These are phyloP conservation scores for Schwanniomyces etchellsii DNA, from an alignment of 1,139 yeast genomes.

Conservation along the genomic window DNA sequence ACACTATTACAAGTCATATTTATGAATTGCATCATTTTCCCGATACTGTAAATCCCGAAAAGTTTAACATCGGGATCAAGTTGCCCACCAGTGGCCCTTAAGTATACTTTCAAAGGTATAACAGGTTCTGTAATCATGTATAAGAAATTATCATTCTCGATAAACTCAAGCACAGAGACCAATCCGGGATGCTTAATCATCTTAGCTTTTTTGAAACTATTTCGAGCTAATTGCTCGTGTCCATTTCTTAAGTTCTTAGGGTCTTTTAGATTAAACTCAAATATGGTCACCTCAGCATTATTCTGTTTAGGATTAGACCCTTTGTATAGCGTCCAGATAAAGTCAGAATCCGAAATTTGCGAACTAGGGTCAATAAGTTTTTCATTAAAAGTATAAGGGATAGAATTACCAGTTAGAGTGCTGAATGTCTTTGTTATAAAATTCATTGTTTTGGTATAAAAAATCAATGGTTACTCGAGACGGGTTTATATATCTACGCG, in stretches of 20 bases:
- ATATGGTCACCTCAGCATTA: slow-evolving; percentile 45
- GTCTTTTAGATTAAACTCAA: slow-evolving; percentile 52
- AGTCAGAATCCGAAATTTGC: slow-evolving; percentile 15
- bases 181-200: slow-evolving; percentile 76
- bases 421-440: slow-evolving; percentile 54
- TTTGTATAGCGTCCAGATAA: slow-evolving; percentile 45
- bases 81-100: slow-evolving; percentile 13
- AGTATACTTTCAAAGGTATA: slow-evolving; percentile 45
- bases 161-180: slow-evolving; percentile 60
- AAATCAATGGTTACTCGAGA: too few species aligned
- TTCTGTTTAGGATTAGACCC: slow-evolving; percentile 41
- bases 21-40: slow-evolving; percentile 54
- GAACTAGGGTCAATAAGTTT: slow-evolving; percentile 22
- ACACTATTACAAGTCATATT: slow-evolving; percentile 59
- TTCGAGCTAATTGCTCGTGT: slow-evolving; percentile 48
- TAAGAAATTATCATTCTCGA: slow-evolving; percentile 57
- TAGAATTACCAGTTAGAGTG: slow-evolving; percentile 46
- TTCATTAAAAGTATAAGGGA: slow-evolving; percentile 53
- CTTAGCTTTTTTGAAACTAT: slow-evolving; percentile 61
- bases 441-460: slow-evolving; percentile 45
- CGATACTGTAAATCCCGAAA: slow-evolving; percentile 57
- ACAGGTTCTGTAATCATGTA: slow-evolving; percentile 77
- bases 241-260: slow-evolving; percentile 24
- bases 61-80: slow-evolving; percentile 34
- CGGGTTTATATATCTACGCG: not conserved